Percentiles rank a stretch among this genome's conserved stretches.
phyloP scores from a whole-genome alignment of 495 filamentous ascomycete species.

The Aspergillus wentii region DNA sequence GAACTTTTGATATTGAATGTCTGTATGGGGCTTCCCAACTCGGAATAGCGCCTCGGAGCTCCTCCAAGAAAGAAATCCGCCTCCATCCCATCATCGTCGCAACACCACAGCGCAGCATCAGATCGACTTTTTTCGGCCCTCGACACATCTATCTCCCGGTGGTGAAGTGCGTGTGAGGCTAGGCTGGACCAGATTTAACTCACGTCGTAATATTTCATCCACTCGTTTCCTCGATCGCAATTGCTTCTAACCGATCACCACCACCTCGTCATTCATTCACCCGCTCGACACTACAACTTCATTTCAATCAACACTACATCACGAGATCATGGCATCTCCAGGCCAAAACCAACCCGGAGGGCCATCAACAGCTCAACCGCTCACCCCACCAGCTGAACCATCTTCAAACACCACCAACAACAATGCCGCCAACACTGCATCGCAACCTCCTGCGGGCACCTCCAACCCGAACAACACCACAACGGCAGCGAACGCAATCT shows the following conservation, averaged over 20 bases:
- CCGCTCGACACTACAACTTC: too few relatives aligned
- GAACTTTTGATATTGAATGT: too few relatives aligned
- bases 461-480: conserved; percentile 10
- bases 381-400: conserved; percentile 41
- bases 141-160: too few relatives aligned
- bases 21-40: neutral
- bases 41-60: neutral
- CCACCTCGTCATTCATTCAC: too few relatives aligned
- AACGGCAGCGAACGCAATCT: conserved; percentile 14
- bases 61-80: too few relatives aligned
- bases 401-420: conserved; percentile 15
- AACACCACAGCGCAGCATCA: too few relatives aligned
- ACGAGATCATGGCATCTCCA: conserved; percentile 38
- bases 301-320: neutral
- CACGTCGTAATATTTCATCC: too few relatives aligned
- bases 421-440: conserved; percentile 14
- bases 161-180: too few relatives aligned
- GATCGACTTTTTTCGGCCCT: too few relatives aligned
- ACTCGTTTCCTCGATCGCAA: too few relatives aligned
- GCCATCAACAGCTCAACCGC: conserved; percentile 33
- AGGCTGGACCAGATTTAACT: too few relatives aligned
- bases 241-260: conserved; percentile 4
- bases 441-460: conserved; percentile 6
- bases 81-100: too few relatives aligned
- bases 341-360: conserved; percentile 27